Conservation (phyloP, 176 grass and related monocot genomes). For the Triticum dicoccoides region DNA sequence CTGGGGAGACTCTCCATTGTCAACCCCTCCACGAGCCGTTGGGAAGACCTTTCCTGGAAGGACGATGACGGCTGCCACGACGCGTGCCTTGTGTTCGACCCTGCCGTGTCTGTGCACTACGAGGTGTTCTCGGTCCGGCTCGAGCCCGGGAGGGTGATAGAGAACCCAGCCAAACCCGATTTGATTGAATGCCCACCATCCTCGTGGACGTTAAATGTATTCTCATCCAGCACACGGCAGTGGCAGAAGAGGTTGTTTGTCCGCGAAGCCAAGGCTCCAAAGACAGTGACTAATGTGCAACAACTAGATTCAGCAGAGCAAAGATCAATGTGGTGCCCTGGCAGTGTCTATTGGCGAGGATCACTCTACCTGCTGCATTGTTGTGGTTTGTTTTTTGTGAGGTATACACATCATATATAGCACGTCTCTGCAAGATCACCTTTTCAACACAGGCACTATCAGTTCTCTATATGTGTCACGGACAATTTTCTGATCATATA, state of each 20-base stretch:
- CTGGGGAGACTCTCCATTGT: too few species aligned
- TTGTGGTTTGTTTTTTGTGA: not conserved
- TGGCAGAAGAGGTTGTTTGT: not conserved
- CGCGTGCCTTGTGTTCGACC: not conserved
- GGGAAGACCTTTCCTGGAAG: not conserved
- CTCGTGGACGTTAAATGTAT: not conserved
- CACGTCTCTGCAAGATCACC: not conserved
- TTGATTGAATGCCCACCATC: not conserved
- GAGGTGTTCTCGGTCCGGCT: not conserved
- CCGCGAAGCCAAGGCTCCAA: not conserved
- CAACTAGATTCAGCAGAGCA: not conserved
- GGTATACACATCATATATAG: not conserved
- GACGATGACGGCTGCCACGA: not conserved
- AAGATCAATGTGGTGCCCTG: not conserved
- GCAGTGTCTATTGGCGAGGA: not conserved
- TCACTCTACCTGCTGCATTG: not conserved
- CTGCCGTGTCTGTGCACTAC: not conserved
- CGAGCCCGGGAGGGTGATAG: not conserved
- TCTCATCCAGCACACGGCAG: not conserved
- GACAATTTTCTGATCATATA: not conserved
- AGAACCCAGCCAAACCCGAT: not conserved
- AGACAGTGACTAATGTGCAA: not conserved
- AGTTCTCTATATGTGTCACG: not conserved
- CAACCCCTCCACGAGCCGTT: not conserved
- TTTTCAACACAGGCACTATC: not conserved